These are phyloP conservation scores for Vinca major DNA, from an alignment of 305 asterid genomes.

Conservation along the genomic window DNA sequence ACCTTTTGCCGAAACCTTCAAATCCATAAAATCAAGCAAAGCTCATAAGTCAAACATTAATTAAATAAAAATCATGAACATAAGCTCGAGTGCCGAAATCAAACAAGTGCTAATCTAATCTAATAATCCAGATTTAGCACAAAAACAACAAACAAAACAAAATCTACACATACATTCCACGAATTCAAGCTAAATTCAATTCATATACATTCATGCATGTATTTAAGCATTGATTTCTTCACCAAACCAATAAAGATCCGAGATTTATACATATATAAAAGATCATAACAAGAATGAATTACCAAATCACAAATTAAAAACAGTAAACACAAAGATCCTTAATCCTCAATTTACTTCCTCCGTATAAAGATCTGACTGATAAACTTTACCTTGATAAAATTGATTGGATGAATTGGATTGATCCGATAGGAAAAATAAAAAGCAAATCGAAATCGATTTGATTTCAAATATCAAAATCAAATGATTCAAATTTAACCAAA, in stretches of 20 bases:
- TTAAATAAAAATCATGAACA: not conserved
- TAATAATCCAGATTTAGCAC: not conserved
- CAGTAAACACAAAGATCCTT: not conserved
- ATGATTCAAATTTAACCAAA: not conserved
- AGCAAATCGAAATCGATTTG: slow-evolving; percentile 15
- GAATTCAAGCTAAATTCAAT: not conserved
- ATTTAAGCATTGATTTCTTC: not conserved
- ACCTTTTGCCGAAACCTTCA: not conserved
- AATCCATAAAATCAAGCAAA: not conserved
- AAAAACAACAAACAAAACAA: not conserved
- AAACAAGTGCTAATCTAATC: not conserved
- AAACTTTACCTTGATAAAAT: slow-evolving; percentile 5
- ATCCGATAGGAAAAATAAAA: not conserved
- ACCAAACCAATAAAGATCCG: slow-evolving; percentile 13
- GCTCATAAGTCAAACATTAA: not conserved
- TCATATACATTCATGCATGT: slow-evolving; percentile 6
- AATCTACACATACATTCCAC: slow-evolving; percentile 5
- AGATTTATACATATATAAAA: slow-evolving; percentile 4
- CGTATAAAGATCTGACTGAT: slow-evolving; percentile 6
- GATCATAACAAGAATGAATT: slow-evolving; percentile 7
- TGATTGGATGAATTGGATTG: slow-evolving; percentile 3
- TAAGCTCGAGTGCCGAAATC: not conserved
- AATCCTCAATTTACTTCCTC: slow-evolving; percentile 2
- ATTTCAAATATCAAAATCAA: slow-evolving; percentile 8
- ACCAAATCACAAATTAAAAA: not conserved